Evolutionary conservation across 176 grass and related monocot genomes (phyloP).

Genomic region (Carex scoparia): DNA sequence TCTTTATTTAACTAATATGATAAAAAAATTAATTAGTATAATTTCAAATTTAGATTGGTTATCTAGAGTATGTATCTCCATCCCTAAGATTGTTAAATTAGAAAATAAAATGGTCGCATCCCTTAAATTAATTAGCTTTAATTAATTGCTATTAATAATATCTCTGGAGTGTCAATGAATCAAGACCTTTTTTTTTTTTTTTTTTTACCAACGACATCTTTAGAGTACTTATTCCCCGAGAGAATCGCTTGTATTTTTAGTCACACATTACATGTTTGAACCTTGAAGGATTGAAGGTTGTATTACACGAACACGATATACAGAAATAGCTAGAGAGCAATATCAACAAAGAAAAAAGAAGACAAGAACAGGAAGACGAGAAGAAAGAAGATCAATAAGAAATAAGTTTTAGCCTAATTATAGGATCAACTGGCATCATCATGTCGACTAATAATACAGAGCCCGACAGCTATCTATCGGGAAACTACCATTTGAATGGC

Average conservation of each 20-base stretch:
- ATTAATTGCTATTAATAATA: too few species aligned
- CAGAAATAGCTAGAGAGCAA: not conserved
- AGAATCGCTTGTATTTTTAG: not conserved
- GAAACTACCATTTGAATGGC: slow-evolving; percentile 19
- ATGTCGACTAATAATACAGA: slow-evolving; percentile 29
- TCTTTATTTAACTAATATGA: too few species aligned
- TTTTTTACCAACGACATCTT: too few species aligned
- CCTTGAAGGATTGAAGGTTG: not conserved
- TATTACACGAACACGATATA: not conserved
- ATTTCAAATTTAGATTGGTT: too few species aligned
- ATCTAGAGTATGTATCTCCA: too few species aligned
- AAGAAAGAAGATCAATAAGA: not conserved
- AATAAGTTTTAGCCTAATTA: not conserved
- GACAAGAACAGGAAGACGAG: not conserved
- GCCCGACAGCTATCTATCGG: not conserved
- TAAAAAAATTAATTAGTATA: too few species aligned
- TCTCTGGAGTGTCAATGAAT: too few species aligned
- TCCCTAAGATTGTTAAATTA: too few species aligned
- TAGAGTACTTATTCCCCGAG: not conserved
- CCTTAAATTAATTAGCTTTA: too few species aligned
- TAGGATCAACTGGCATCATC: not conserved
- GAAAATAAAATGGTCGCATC: too few species aligned
- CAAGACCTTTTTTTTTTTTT: too few species aligned
- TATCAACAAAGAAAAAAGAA: not conserved
- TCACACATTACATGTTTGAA: not conserved